Base-by-base conservation (phyloP, 1,284 basidiomycete species). In the Wolfiporia cocos region DNA sequence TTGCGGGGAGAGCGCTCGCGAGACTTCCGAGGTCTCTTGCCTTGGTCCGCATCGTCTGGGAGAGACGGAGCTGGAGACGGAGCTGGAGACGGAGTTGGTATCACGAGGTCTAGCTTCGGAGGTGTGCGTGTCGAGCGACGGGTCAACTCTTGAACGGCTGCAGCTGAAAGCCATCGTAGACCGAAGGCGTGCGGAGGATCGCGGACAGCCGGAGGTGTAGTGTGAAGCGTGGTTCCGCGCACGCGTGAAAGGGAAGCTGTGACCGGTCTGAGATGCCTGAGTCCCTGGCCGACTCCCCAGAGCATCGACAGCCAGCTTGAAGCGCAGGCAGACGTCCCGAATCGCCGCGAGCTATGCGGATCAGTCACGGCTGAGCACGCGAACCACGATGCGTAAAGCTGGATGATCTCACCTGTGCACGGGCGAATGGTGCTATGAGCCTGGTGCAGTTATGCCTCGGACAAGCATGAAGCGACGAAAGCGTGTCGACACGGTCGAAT, bases 291-390 rank as follows among this genome's bases (percentile, higher is more conserved):
- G 56, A 65, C 70, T 65, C 73, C 73, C 75, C 71, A 76, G 66
- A 76, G 79, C 81, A 84, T 84, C 76, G 76, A 79, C 78, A 76
- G 74, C 69, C 69, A 70, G 70, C 61, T 51, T 53, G 65, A 60
- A 50, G 56, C 51, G 52, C 48, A 58, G 61, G 57, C 57, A 54
- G 56, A 49, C 57, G 55, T 54, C 61, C 56, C 62, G 53, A 57
- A 56, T 49, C 50, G 50, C 52, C 54, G 49, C 51, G 48, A 48
- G 45, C 50, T 53, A 46, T 35, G 44, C 10, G 38, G 12, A 17
- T 17, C 17, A 18, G 19, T 42, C 19, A 18, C 34, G 24, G 23
- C 2, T n/a, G n/a, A n/a, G n/a, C n/a, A 11, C 26, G 26, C 26
- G 26, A 9, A 28, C 9, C 14, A 28, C 7, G 14, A 18, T 12